These are phyloP conservation scores for Pseudodiploospora longispora DNA, from an alignment of 2,329 filamentous ascomycete genomes.

Conservation along the genomic window DNA sequence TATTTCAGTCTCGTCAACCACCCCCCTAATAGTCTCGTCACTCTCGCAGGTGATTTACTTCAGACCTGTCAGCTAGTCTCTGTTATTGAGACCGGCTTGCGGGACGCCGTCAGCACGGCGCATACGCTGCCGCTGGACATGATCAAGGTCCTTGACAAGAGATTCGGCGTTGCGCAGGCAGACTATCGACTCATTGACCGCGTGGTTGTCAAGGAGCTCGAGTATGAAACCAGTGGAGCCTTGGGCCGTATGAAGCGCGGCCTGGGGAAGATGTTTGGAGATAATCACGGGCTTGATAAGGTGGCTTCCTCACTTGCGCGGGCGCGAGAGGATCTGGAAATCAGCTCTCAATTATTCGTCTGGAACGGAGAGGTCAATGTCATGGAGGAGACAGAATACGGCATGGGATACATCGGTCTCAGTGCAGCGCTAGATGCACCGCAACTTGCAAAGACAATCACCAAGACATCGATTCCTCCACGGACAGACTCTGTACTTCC, in stretches of 20 bases:
- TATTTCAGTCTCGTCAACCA: slow-evolving; percentile 51
- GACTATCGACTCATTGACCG: slow-evolving; percentile 58
- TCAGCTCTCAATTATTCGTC: slow-evolving; percentile 57
- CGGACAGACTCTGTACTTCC: no score
- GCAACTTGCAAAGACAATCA: slow-evolving; percentile 10
- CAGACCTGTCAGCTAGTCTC: slow-evolving; percentile 59
- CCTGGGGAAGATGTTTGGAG: slow-evolving; percentile 55
- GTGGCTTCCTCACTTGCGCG: slow-evolving; percentile 48
- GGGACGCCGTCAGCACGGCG: slow-evolving; percentile 40
- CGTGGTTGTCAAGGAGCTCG: slow-evolving; percentile 52
- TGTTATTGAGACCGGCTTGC: slow-evolving; percentile 59
- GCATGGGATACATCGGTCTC: slow-evolving; percentile 60
- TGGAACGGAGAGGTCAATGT: slow-evolving; percentile 51
- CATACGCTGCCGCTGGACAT: slow-evolving; percentile 53
- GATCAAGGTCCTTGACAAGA: slow-evolving; percentile 54
- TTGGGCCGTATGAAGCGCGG: slow-evolving; percentile 53
- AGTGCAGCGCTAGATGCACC: slow-evolving; percentile 51
- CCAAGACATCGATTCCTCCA: no score
- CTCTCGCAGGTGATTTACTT: slow-evolving; percentile 57
- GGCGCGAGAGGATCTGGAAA: slow-evolving; percentile 53
- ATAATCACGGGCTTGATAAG: slow-evolving; percentile 49
- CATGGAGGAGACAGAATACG: slow-evolving; percentile 50
- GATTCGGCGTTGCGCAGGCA: slow-evolving; percentile 51
- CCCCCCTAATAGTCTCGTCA: slow-evolving; percentile 47
- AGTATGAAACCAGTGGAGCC: slow-evolving; percentile 52